These are phyloP conservation scores for Phascolomyces articulosus DNA, from an alignment of 371 early-diverging fungal species.

Conservation along the genomic window DNA sequence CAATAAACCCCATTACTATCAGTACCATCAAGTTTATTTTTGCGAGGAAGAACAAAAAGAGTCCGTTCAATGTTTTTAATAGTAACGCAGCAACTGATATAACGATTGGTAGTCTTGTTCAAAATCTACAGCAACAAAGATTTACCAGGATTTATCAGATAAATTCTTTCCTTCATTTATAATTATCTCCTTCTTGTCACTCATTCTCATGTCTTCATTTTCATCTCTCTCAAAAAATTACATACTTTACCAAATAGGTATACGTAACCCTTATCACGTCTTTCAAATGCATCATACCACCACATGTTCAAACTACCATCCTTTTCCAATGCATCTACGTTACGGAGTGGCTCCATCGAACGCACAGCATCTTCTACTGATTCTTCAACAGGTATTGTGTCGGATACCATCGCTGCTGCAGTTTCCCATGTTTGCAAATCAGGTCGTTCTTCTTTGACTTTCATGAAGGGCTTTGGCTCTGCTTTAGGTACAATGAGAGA, in stretches of 20 bases:
- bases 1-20: no score
- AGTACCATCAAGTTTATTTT: conserved; percentile 55
- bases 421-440: conserved; percentile 36
- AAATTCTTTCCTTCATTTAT: no score
- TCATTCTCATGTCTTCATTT: not conserved
- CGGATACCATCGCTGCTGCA: conserved; percentile 17
- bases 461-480: not conserved
- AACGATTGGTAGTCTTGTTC: conserved; percentile 50
- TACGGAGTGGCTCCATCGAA: not conserved
- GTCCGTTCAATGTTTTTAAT: conserved; percentile 87
- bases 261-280: conserved; percentile 71
- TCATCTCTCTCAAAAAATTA: not conserved
- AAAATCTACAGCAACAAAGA: conserved; percentile 32
- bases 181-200: not conserved
- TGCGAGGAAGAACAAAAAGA: conserved; percentile 86
- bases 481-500: conserved; percentile 1
- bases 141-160: not conserved
- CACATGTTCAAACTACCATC: conserved; percentile 74
- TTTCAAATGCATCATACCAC: conserved; percentile 95
- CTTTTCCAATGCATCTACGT: conserved; percentile 45
- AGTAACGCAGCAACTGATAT: conserved; percentile 82
- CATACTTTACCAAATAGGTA: conserved; percentile 93
- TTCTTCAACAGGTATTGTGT: conserved; percentile 14
- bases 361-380: conserved; percentile 17
- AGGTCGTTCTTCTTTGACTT: conserved; percentile 14